Evolutionary conservation across 495 filamentous ascomycete genomes (phyloP).

Genomic region (Aspergillus cristatus): DNA sequence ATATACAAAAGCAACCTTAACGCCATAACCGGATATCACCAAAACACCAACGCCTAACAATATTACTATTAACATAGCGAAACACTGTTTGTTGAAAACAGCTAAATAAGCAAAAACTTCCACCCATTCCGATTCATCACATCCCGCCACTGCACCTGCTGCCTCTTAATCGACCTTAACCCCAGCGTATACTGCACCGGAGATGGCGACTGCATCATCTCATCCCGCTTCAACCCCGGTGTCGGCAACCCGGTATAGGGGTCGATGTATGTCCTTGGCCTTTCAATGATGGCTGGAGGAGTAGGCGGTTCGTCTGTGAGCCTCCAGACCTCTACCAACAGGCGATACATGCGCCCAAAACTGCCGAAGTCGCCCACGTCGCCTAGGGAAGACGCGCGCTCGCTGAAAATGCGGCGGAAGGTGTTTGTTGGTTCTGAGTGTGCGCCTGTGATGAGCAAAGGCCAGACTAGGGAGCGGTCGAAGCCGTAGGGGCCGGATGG

Average conservation of each 20-base stretch:
- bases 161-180: slow-evolving; percentile 28
- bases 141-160: slow-evolving; percentile 78
- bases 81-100: no score
- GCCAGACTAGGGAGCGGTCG: slow-evolving; percentile 88
- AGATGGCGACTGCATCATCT: slow-evolving; percentile 9
- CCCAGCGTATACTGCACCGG: background rate
- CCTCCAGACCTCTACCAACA: slow-evolving; percentile 76
- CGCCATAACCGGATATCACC: no score
- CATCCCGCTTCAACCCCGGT: no score
- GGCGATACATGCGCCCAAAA: slow-evolving; percentile 70
- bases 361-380: slow-evolving; percentile 69
- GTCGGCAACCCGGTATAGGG: no score
- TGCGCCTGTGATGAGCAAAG: slow-evolving; percentile 72
- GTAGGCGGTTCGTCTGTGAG: slow-evolving; percentile 46
- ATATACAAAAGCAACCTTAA: no score
- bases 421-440: slow-evolving; percentile 54
- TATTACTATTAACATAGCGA: no score
- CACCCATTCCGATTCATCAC: slow-evolving; percentile 81
- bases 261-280: no score
- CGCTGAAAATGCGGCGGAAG: slow-evolving; percentile 68
- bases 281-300: no score
- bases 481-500: slow-evolving; percentile 75
- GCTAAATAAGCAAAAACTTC: slow-evolving; percentile 80
- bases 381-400: slow-evolving; percentile 60
- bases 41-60: no score